Evolutionary conservation across 1,139 yeast species (phyloP), one percentile per base, ranked within the genome.

Genomic region (Saccharomyces hybrid): DNA sequence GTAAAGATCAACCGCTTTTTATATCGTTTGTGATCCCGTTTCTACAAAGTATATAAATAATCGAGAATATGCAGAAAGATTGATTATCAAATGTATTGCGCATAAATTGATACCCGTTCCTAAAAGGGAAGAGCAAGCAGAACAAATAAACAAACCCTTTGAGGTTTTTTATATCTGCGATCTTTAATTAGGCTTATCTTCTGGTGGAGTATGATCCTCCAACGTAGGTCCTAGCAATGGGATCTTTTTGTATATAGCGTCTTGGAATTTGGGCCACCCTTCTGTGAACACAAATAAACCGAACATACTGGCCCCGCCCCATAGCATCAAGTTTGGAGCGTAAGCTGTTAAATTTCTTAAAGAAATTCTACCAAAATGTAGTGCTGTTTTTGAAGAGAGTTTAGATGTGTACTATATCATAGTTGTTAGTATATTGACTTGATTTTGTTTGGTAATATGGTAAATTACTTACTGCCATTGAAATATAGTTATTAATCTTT

Each of bases 221-320:
- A 95, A 89, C 78, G 85, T 87, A 57, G 75, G 56, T 64, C 97
- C 97, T 61, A 88, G 73, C 72, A 73, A 68, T 62, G 97, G 97
- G 60, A 90, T 82, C 78, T 89, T 84, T 68, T 78, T 73, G 79
- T 80, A 88, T 75, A 91, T 80, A 60, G 91, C 86, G 61, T 80
- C 74, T 77, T 87, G 89, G 81, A 90, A 85, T 67, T 87, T 79
- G 71, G 98, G 97, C 74, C 91, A 84, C 71, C 95, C 88, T 75
- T 90, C 97, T 64, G 96, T 87, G 78, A 88, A 88, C 63, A 84
- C 82, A 62, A 88, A 83, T 57, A 86, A 77, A 64, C 82, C 95
- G 52, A 78, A 81, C 57, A 79, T 80, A 56, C 86, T 82, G 59
- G 95, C 86, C 71, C 79, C 90, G 62, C 98, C 97, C 98, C 98